phyloP scores from a whole-genome alignment of 176 grass and related monocot genomes.

The Alopecurus myosuroides region DNA sequence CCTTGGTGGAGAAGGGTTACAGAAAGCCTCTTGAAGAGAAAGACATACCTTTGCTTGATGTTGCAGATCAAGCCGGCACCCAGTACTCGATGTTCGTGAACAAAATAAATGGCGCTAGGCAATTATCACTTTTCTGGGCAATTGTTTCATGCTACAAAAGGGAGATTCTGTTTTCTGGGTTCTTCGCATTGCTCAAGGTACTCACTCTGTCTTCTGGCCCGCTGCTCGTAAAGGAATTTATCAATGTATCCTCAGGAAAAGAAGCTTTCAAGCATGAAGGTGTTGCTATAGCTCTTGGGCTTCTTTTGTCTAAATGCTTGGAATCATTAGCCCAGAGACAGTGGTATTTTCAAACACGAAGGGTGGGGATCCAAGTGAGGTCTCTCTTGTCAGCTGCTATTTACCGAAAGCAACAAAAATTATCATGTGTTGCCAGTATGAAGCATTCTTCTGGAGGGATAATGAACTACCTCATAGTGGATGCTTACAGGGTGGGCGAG shows the following conservation, averaged over 20 bases:
- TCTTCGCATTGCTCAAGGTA: constrained; percentile 62
- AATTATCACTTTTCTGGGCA: constrained; percentile 39
- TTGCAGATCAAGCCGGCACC: constrained; percentile 30
- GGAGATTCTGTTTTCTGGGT: constrained; percentile 49
- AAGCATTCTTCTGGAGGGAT: constrained; percentile 54
- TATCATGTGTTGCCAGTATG: constrained; percentile 47
- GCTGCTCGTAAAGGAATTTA: constrained; percentile 60
- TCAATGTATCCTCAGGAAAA: constrained; percentile 44
- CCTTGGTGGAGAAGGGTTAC: constrained; percentile 63
- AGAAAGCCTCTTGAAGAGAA: constrained; percentile 49
- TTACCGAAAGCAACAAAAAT: constrained; percentile 53
- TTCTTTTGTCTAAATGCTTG: constrained; percentile 52
- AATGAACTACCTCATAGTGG: constrained; percentile 64
- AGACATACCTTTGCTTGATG: constrained; percentile 42
- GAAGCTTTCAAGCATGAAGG: constrained; percentile 51
- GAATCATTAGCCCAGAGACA: constrained; percentile 65
- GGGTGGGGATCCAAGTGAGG: constrained; percentile 53
- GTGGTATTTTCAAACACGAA: constrained; percentile 63
- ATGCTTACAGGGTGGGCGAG: constrained; percentile 52
- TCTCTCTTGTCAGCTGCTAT: constrained; percentile 53
- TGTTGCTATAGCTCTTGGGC: constrained; percentile 37
- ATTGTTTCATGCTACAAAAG: constrained; percentile 57
- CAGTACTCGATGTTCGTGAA: constrained; percentile 32
- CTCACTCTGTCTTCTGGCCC: constrained; percentile 54
- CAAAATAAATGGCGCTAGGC: constrained; percentile 29